Base-by-base conservation (phyloP, 2,329 filamentous ascomycete genomes). In the Daldinia eschscholtzii region DNA sequence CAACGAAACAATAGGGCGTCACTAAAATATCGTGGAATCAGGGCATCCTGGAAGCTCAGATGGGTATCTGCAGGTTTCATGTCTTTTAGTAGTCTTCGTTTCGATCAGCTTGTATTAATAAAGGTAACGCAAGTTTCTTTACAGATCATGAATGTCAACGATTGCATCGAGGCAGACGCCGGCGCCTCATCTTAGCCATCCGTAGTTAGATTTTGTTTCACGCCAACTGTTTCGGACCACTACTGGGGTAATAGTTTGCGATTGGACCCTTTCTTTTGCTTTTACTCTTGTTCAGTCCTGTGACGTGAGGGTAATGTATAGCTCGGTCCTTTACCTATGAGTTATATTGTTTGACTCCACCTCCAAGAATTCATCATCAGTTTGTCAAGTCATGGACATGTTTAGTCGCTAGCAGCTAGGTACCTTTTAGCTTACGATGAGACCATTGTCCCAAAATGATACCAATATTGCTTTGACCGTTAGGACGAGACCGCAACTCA, bases 21-120 rank as follows among this genome's bases (percentile, higher is more conserved):
- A 33, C 30, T 15, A 35, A 6, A 28, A 66, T 37, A 59, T 28
- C 26, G 44, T 59, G 37, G n/a, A 50, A 26, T 39, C 26, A 33
- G 44, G 56, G 48, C 55, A 52, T 30, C 30, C 61, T 41, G 63
- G 62, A 52, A 56, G 39, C 20, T 66, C 18, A 35, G 57, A 58
- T 52, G 65, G 65, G 53, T 71, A 67, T 57, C 63, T 62, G 59
- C 70, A 72, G 20, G 39, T 26, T 39, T 66, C 37, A 30, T 63
- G 33, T 57, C n/a, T 58, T 67, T 59, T 57, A 44, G 53, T 57
- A 12, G 15, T 28, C 18, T 66, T 70, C 46, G 60, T 41, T 59
- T 42, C 44, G 18, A 62, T 57, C 44, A 64, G 39, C 57, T 71
- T 64, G 61, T 63, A 58, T 46, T 65, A 64, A 42, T 52, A 61